Evolutionary conservation across 192 early-diverging fungal genomes (phyloP).

Genomic region (Coemansia brasiliensis): DNA sequence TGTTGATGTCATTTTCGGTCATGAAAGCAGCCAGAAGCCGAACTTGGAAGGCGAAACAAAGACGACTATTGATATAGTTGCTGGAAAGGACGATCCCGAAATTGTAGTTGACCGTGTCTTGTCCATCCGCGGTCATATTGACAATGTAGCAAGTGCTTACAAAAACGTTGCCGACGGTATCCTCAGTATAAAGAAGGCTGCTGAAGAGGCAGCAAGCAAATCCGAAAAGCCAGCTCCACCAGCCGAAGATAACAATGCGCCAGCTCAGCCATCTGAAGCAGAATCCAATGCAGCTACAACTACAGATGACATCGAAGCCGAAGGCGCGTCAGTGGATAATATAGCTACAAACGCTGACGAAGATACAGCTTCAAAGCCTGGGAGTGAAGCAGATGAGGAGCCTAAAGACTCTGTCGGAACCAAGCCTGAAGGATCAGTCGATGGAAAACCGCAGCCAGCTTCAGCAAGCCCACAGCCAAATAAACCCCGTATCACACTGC

Average conservation of each 20-base stretch:
- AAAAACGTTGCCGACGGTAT: conserved; percentile 29
- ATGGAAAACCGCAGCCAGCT: not conserved
- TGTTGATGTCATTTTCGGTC: conserved; percentile 45
- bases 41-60: conserved; percentile 24
- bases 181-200: conserved; percentile 15
- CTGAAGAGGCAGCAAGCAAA: conserved; percentile 3
- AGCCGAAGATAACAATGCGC: not conserved
- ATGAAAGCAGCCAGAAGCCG: conserved; percentile 12
- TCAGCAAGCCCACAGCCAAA: not conserved
- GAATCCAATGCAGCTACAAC: not conserved
- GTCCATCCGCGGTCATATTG: conserved; percentile 40
- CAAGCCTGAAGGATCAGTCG: not conserved
- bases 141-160: conserved; percentile 27
- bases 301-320: conserved; percentile 1
- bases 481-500: conserved; percentile 19
- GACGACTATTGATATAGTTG: conserved; percentile 25
- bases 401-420: conserved; percentile 2
- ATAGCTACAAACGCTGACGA: not conserved
- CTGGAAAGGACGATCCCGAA: conserved; percentile 52
- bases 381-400: not conserved
- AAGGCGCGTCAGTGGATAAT: not conserved
- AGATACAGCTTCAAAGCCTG: not conserved
- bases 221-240: not conserved
- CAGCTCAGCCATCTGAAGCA: not conserved
- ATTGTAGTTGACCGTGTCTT: conserved; percentile 54